Evolutionary conservation across 2,329 filamentous ascomycete genomes (phyloP).

Genomic region (Blastomyces silverae): DNA sequence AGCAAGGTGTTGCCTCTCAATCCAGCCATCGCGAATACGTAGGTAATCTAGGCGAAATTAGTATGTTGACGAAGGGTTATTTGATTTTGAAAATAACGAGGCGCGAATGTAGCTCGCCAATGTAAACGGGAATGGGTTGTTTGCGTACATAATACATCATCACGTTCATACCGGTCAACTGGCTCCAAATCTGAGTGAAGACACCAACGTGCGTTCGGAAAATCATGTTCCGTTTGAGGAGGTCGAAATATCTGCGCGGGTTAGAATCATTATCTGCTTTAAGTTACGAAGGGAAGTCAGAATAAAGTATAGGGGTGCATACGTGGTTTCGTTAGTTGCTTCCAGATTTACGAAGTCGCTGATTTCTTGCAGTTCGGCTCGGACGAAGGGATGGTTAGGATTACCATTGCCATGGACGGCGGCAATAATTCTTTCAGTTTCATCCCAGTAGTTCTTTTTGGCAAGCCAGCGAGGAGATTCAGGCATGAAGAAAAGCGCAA

Average conservation of each 20-base stretch:
- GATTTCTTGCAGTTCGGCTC: slow-evolving; percentile 46
- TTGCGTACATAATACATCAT: slow-evolving; percentile 56
- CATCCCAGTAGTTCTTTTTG: slow-evolving; percentile 19
- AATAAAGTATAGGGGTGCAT: slow-evolving; percentile 40
- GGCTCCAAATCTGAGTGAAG: slow-evolving; percentile 52
- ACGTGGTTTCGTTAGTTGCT: slow-evolving; percentile 45
- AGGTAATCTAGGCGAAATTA: slow-evolving; percentile 20
- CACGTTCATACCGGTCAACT: slow-evolving; percentile 52
- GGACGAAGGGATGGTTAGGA: slow-evolving; percentile 48
- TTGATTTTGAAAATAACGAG: not conserved
- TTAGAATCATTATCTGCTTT: slow-evolving; percentile 49
- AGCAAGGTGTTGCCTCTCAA: slow-evolving; percentile 38
- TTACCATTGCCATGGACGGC: slow-evolving; percentile 53
- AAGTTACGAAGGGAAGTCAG: slow-evolving; percentile 52
- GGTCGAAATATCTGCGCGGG: slow-evolving; percentile 62
- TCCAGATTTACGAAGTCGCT: slow-evolving; percentile 33
- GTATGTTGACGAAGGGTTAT: not conserved
- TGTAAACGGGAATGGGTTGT: slow-evolving; percentile 26
- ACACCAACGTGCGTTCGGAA: slow-evolving; percentile 58
- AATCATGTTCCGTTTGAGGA: slow-evolving; percentile 64
- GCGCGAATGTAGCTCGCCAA: not conserved
- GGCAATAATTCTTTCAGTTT: slow-evolving; percentile 41
- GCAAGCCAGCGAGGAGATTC: slow-evolving; percentile 48
- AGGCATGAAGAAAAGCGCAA: slow-evolving; percentile 52
- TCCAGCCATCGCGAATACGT: slow-evolving; percentile 16